Percentiles rank a stretch among this genome's conserved stretches.
Conservation (phyloP, 2,329 filamentous ascomycete genomes). For the Cladophialophora carrionii region DNA sequence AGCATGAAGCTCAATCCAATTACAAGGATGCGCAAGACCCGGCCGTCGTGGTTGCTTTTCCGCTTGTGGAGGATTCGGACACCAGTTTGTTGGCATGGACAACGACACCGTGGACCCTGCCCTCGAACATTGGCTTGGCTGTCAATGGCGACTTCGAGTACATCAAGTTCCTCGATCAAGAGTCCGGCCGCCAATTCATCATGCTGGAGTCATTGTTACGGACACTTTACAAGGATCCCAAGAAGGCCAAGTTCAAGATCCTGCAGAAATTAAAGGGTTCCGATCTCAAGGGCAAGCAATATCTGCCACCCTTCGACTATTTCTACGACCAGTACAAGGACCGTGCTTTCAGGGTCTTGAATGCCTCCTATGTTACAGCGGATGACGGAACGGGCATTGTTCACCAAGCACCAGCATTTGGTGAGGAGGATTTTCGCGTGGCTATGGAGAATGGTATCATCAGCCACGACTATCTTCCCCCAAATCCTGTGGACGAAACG, state of each 20-base stretch:
- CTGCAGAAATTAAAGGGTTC: conserved; percentile 74
- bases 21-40: conserved; percentile 87
- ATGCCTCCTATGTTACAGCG: conserved; percentile 77
- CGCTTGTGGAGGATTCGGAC: conserved; percentile 71
- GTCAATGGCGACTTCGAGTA: conserved; percentile 79
- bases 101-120: conserved; percentile 79
- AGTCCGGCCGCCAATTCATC: conserved; percentile 75
- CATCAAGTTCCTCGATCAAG: conserved; percentile 76
- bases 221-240: conserved; percentile 86
- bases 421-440: conserved; percentile 87
- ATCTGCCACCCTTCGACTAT: conserved; percentile 80
- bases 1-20: conserved; percentile 88
- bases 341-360: conserved; percentile 73
- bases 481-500: conserved; percentile 81
- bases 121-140: conserved; percentile 73
- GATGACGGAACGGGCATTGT: conserved; percentile 87
- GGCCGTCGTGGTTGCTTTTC: conserved; percentile 80
- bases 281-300: conserved; percentile 80
- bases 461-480: conserved; percentile 70
- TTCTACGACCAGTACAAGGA: conserved; percentile 83
- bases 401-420: conserved; percentile 84
- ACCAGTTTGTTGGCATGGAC: conserved; percentile 80
- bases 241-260: conserved; percentile 84
- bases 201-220: conserved; percentile 74
- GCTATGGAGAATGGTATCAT: conserved; percentile 74